Evolutionary conservation across 805 yeast species (phyloP).

Genomic region (Cyberlindnera mississippiensis): DNA sequence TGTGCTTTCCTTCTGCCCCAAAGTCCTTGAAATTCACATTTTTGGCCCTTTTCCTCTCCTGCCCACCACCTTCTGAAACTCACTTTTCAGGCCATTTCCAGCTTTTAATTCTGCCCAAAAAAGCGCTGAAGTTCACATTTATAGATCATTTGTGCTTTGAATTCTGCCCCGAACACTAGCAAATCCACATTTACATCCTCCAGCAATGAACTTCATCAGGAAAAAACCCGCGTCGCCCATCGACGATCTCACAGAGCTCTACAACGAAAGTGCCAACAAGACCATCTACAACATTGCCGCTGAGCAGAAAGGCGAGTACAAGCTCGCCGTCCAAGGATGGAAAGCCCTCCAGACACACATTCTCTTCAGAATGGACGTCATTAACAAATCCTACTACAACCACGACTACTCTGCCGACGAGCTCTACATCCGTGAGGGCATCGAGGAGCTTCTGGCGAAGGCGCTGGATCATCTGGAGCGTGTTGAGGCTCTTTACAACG

Average conservation of each 20-base stretch:
- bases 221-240: slow-evolving; percentile 57
- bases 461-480: slow-evolving; percentile 38
- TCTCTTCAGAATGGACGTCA: slow-evolving; percentile 48
- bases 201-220: slow-evolving; percentile 52
- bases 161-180: too few species aligned
- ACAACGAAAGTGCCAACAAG: slow-evolving; percentile 57
- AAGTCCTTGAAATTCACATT: too few species aligned
- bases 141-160: too few species aligned
- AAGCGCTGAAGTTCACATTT: too few species aligned
- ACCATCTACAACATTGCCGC: slow-evolving; percentile 53
- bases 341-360: slow-evolving; percentile 62
- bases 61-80: too few species aligned
- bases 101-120: too few species aligned
- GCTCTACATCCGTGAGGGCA: slow-evolving; percentile 32
- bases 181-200: too few species aligned
- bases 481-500: slow-evolving; percentile 22
- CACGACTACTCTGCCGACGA: slow-evolving; percentile 42
- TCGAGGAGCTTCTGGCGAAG: slow-evolving; percentile 21
- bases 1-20: too few species aligned
- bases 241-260: slow-evolving; percentile 56
- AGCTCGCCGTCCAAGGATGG: slow-evolving; percentile 69
- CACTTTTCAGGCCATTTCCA: too few species aligned
- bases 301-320: slow-evolving; percentile 51
- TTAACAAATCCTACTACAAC: slow-evolving; percentile 40
- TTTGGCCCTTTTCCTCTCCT: too few species aligned